Evolutionary conservation across 192 early-diverging fungal species (phyloP), one percentile per base, ranked within the genome.

Genomic region (Backusella tuberculispora): DNA sequence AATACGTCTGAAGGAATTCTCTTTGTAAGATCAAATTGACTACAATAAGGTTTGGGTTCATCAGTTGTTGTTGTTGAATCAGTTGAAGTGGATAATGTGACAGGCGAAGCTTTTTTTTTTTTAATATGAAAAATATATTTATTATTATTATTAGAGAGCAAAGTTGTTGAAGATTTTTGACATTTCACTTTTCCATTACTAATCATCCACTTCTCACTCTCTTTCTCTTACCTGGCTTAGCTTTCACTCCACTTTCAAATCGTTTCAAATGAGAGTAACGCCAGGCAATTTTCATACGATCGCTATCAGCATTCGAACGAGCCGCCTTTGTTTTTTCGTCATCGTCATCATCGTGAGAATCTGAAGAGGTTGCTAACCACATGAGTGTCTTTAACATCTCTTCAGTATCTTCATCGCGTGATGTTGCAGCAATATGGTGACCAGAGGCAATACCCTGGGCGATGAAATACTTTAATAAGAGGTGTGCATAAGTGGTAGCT

Each of bases 261-360:
- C 85, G 83, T 46, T 95, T 95, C 72, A 97, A 67, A 45, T 88
- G 85, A 77, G 96, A 87, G 85, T 99, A 99, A 64, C 97, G 82
- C 97, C 97, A 99, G 1, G 97, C 97, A 69, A 99, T 98, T 65
- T 85, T 89, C 89, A 99, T 88, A 1, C 84, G 79, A 67, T 94
- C 92, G n/a, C 81, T 82, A 15, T 82, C 84, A 17, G 56, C 75
- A 19, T 66, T 29, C n/a, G 53, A 76, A 38, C 63, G 78, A 63
- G 42, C 72, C 6, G 48, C 81, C 73, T 44, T 82, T 43, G 84
- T 72, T 0, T 81, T 81, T 17, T 83, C 83, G 26, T 84, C 81
- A 10, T 75, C 80, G 6, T 87, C 85, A 53, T 85, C 86, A 41
- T 81, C 77, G 5, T 78, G 81, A 5, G 81, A 77, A 47, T 88